A percentile compares a stretch with the other conserved stretches of the same genome.
phyloP scores from a whole-genome alignment of 1,284 basidiomycete genomes.

The Testicularia cyperi region DNA sequence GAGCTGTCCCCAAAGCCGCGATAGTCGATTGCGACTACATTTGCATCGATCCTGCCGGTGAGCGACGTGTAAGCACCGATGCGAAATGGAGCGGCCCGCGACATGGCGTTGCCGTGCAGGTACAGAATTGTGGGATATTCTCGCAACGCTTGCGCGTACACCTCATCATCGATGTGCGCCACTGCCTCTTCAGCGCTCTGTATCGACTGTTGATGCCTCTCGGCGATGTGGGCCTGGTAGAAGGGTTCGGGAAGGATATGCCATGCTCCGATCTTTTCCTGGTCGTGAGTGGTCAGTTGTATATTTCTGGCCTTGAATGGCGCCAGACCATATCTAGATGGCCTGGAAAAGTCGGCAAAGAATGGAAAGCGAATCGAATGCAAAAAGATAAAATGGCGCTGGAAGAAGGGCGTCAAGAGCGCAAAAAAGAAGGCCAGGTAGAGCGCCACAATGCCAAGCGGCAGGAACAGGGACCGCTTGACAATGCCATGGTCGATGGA shows the following conservation, averaged over 20 bases:
- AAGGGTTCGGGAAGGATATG: constrained; percentile 75
- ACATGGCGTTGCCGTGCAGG: constrained; percentile 85
- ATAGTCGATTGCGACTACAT: constrained; percentile 84
- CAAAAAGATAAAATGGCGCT: constrained; percentile 37
- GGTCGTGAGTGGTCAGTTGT: constrained; percentile 72
- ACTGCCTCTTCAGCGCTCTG: constrained; percentile 29
- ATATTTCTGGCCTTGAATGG: constrained; percentile 79
- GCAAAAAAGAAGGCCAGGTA: constrained; percentile 34
- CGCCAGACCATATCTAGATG: constrained; percentile 55
- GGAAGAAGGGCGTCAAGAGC: constrained; percentile 21
- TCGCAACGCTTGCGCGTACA: constrained; percentile 32
- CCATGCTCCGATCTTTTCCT: constrained; percentile 81
- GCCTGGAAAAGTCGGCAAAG: constrained; percentile 16
- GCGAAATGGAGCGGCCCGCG: constrained; percentile 70
- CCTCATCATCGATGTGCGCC: constrained; percentile 17
- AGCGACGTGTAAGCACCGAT: constrained; percentile 69
- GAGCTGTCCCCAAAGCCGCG: constrained; percentile 88
- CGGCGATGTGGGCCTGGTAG: constrained; percentile 62
- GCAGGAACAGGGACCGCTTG: constrained; percentile 6
- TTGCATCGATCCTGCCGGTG: constrained; percentile 69
- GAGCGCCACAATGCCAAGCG: constrained; percentile 7
- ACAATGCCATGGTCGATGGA: constrained; percentile 4
- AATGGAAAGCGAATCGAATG: constrained; percentile 40
- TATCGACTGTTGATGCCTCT: too few relatives aligned
- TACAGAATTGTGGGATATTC: constrained; percentile 59